Evolutionary conservation across 108 stramenopile species (phyloP).

Genomic region (Cyclostephanos tholiformis): DNA sequence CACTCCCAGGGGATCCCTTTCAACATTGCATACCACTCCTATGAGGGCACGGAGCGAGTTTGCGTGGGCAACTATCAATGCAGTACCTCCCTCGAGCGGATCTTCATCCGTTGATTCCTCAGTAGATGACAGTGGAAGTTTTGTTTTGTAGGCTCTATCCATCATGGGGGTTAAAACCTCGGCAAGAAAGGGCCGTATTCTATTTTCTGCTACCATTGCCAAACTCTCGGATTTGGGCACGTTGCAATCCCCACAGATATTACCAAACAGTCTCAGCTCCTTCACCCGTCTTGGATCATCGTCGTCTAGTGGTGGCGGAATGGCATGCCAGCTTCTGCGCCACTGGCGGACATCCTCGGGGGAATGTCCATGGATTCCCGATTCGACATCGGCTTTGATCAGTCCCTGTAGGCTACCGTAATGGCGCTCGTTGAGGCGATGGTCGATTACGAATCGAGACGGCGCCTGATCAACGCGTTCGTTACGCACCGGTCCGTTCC

Average conservation of each 20-base stretch:
- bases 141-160: conserved; percentile 28
- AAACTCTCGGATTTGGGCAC: conserved; percentile 60
- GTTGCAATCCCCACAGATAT: conserved; percentile 52
- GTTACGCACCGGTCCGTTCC: not conserved
- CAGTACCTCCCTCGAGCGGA: conserved; percentile 41
- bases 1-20: conserved; percentile 49
- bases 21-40: conserved; percentile 58
- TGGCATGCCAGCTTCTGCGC: conserved; percentile 60
- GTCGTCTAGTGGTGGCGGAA: conserved; percentile 53
- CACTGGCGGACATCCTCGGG: conserved; percentile 44
- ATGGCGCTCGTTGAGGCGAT: conserved; percentile 64
- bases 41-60: conserved; percentile 64
- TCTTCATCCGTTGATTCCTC: not conserved
- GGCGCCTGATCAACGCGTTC: conserved; percentile 1
- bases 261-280: conserved; percentile 38
- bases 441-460: conserved; percentile 44
- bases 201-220: conserved; percentile 54
- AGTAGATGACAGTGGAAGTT: not conserved
- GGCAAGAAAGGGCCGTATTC: conserved; percentile 58
- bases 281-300: conserved; percentile 52
- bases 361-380: conserved; percentile 57
- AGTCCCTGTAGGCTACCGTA: conserved; percentile 58
- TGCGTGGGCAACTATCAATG: conserved; percentile 65
- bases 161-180: conserved; percentile 50
- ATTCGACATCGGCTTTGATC: conserved; percentile 53